Evolutionary conservation across 257 asterid species (phyloP).

Genomic region (Rubia yunnanensis): DNA sequence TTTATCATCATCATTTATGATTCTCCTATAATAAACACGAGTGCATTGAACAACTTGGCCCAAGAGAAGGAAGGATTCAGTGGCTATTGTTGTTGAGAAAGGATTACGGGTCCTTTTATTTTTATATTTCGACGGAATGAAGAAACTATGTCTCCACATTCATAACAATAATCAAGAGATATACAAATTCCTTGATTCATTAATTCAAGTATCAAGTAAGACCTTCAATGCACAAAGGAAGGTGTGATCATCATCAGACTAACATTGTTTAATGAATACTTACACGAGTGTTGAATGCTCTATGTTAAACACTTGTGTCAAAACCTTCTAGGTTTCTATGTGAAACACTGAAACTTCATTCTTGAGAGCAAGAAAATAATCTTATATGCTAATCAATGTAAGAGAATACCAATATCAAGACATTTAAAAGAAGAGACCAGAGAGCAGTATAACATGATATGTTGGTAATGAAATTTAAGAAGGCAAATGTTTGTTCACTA

Average conservation of each 20-base stretch:
- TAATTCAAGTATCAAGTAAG: slow-evolving; percentile 52
- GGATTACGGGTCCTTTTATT: slow-evolving; percentile 16
- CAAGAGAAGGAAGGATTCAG: slow-evolving; percentile 23
- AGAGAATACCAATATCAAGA: not conserved
- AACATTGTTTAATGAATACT: not conserved
- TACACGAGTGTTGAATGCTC: not conserved
- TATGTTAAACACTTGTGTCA: not conserved
- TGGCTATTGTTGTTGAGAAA: slow-evolving; percentile 38
- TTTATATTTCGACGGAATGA: slow-evolving; percentile 82
- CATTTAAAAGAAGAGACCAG: not conserved
- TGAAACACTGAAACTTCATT: not conserved
- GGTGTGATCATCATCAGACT: not conserved
- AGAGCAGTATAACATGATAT: not conserved
- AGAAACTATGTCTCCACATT: slow-evolving; percentile 55
- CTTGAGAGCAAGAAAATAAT: not conserved
- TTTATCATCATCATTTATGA: slow-evolving; percentile 81
- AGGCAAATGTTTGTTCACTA: slow-evolving; percentile 35
- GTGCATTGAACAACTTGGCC: slow-evolving; percentile 45
- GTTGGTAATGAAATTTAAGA: not conserved
- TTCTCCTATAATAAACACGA: slow-evolving; percentile 48
- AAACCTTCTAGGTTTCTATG: not conserved
- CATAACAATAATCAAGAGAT: slow-evolving; percentile 57
- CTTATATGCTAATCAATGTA: not conserved
- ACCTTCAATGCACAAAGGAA: slow-evolving; percentile 32
- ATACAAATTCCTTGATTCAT: slow-evolving; percentile 77